Evolutionary conservation across 176 grass and related monocot genomes (phyloP).

Genomic region (Musa troglodytarum): DNA sequence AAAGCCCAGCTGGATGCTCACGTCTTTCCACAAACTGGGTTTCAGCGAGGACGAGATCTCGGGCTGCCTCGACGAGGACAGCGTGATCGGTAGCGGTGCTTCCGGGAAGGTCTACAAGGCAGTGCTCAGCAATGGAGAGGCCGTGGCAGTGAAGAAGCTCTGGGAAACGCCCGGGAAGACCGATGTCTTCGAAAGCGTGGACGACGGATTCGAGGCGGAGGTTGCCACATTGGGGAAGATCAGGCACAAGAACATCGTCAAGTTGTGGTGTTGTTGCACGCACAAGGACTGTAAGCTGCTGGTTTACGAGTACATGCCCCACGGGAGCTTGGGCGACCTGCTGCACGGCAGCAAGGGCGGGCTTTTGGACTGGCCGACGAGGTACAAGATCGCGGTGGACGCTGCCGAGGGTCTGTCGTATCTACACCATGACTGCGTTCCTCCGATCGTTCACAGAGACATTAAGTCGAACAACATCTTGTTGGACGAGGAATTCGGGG

Average conservation of each 20-base stretch:
- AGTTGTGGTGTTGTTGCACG: constrained; percentile 18
- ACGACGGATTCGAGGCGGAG: neutral
- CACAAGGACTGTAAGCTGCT: constrained; percentile 10
- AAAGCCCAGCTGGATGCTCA: neutral
- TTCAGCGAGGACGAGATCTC: constrained; percentile 12
- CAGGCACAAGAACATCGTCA: constrained; percentile 20
- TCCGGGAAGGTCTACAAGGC: constrained; percentile 18
- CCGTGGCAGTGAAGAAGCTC: constrained; percentile 14
- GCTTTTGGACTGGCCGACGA: constrained; percentile 10
- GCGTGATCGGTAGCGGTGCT: constrained; percentile 7
- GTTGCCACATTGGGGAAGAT: constrained; percentile 14
- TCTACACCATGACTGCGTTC: constrained; percentile 17
- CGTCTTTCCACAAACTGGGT: constrained; percentile 9
- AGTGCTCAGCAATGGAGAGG: constrained; percentile 4
- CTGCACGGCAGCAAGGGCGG: constrained; percentile 6
- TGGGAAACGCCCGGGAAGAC: neutral
- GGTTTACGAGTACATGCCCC: constrained; percentile 25
- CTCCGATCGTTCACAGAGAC: constrained; percentile 8
- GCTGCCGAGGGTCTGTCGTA: constrained; percentile 12
- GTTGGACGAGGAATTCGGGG: constrained; percentile 10
- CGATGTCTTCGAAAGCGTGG: neutral
- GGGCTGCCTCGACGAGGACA: constrained; percentile 5
- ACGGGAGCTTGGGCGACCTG: constrained; percentile 14
- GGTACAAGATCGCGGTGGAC: constrained; percentile 11
- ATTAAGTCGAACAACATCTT: constrained; percentile 20